Evolutionary conservation across 768 basidiomycete genomes (phyloP).

Genomic region (Hemileccinum rubropunctum): DNA sequence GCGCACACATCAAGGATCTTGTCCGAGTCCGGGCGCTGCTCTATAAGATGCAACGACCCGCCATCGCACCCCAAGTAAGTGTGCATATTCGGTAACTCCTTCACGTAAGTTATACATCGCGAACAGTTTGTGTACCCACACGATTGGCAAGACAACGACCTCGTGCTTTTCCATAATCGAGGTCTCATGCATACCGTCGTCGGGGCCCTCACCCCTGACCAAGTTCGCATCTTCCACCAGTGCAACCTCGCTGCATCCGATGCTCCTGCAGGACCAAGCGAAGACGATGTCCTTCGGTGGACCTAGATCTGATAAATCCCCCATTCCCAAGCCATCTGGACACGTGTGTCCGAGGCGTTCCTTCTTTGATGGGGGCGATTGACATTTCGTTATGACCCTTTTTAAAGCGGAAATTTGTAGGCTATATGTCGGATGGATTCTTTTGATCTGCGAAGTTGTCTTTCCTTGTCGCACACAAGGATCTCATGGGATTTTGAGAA

Average conservation of each 20-base stretch:
- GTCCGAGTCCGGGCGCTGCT: slow-evolving; percentile 67
- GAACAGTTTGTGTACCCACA: slow-evolving; percentile 79
- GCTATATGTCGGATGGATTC: too few species aligned
- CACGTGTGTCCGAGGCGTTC: not conserved
- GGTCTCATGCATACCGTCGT: slow-evolving; percentile 68
- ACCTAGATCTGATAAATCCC: slow-evolving; percentile 30
- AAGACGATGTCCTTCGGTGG: slow-evolving; percentile 43
- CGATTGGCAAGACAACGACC: slow-evolving; percentile 72
- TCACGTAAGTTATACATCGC: not conserved
- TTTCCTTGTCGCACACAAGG: slow-evolving; percentile 1
- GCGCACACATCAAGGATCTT: slow-evolving; percentile 72
- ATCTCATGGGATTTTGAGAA: too few species aligned
- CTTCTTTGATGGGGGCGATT: slow-evolving; percentile 6
- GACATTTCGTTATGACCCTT: not conserved
- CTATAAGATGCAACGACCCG: slow-evolving; percentile 87
- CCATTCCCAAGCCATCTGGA: not conserved
- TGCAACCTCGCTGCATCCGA: slow-evolving; percentile 57
- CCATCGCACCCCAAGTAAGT: slow-evolving; percentile 69
- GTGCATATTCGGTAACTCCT: not conserved
- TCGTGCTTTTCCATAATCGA: slow-evolving; percentile 72
- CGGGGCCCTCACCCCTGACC: slow-evolving; percentile 52
- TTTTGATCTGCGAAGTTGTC: not conserved
- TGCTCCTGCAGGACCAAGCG: slow-evolving; percentile 45
- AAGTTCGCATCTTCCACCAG: slow-evolving; percentile 52
- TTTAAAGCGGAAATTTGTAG: not conserved